Evolutionary conservation across 805 yeast genomes (phyloP), one percentile per base, ranked within the genome.

Genomic region (Pichia rugopelliculosa): DNA sequence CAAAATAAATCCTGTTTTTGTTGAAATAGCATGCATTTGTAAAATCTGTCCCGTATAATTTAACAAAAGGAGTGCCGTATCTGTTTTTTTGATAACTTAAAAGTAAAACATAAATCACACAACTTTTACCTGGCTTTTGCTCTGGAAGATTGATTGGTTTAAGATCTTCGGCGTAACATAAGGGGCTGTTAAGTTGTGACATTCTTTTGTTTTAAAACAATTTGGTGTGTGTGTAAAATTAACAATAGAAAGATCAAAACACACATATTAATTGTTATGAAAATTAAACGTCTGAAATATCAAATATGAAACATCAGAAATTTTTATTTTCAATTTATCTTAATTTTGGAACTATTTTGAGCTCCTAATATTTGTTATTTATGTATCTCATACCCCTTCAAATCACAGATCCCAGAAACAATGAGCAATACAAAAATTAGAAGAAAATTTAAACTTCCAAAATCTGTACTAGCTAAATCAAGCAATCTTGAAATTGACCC

Each of bases 1-100:
- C 46, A 5, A 27, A 34, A 27, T 45, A 42, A 3, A 26, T 18
- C 4, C 34, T 40, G 17, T 42, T 41, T 3, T 18, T 13, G 15
- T 30, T 36, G 5, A 54, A 34, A 24, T 45, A 41, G 4, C 25
- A 17, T 6, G 57, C 45, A 3, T 34, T 25, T 6, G 62, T 60
- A 44, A 61, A 55, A 42, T 62, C 66, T 1, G 63, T 58, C 9
- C 54, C 53, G 21, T 44, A 44, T 9, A 53, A 10, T 6, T 39
- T 15, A 13, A 45, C 49, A 49, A 46, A 49, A 10, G 34, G 18
- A 30, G 8, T 15, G 5, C 18, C 18, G n/a, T n/a, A 30, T 15
- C 9, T 30, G 7, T 30, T 30, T n/a, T 30, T 7, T 30, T 30
- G 34, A 18, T 30, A 30, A 15, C n/a, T 30, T 18, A 30, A 30